phyloP scores from a whole-genome alignment of 1,139 yeast species.

The Geotrichum europaeum region DNA sequence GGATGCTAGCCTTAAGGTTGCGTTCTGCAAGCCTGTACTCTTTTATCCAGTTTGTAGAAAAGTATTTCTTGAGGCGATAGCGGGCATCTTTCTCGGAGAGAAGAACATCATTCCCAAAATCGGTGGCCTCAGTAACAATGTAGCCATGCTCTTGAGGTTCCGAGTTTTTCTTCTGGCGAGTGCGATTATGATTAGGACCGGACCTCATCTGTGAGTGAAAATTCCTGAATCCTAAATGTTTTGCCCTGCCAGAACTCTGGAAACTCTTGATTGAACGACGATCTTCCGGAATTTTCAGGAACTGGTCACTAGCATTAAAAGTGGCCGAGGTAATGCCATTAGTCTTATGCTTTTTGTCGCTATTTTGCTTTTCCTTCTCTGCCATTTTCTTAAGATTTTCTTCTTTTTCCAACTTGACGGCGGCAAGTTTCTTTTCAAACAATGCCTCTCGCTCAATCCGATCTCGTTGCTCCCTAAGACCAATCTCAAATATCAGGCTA shows the following conservation, averaged over 20 bases:
- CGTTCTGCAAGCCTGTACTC: conserved; percentile 26
- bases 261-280: background rate
- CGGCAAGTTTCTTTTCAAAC: conserved; percentile 43
- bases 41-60: conserved; percentile 70
- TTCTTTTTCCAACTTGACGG: conserved; percentile 20
- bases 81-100: conserved; percentile 25
- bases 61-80: conserved; percentile 36
- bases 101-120: background rate
- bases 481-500: conserved; percentile 69
- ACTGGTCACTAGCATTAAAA: background rate
- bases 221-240: background rate
- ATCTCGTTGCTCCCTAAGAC: conserved; percentile 61
- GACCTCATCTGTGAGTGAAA: background rate
- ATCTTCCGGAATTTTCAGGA: background rate
- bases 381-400: background rate
- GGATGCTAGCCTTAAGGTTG: conserved; percentile 39
- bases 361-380: background rate
- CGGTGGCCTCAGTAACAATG: conserved; percentile 27
- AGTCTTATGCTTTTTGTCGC: background rate
- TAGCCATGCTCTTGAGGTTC: conserved; percentile 24
- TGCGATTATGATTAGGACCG: background rate
- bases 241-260: background rate
- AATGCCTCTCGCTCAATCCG: conserved; percentile 53
- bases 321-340: background rate
- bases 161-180: conserved; percentile 21